These are phyloP conservation scores for Beauveria scarabaeidicola DNA, from an alignment of 2,329 filamentous ascomycete species.

Conservation along the genomic window DNA sequence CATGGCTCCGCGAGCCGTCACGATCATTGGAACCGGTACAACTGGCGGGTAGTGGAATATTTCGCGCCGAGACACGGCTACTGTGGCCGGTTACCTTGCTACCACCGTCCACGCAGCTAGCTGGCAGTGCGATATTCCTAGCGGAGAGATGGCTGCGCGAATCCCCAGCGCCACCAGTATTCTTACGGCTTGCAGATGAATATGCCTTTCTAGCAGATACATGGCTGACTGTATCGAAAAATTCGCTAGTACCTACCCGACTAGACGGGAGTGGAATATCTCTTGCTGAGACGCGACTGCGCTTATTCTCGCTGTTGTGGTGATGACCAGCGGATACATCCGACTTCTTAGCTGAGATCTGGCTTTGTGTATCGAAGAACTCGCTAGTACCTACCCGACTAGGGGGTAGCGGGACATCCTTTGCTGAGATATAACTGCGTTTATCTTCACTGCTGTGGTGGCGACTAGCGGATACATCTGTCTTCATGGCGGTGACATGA, in stretches of 20 bases:
- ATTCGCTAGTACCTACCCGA: not conserved
- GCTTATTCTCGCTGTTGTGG: not conserved
- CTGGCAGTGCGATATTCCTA: conserved; percentile 30
- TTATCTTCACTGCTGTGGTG: not conserved
- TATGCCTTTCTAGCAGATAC: not conserved
- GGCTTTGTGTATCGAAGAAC: not conserved
- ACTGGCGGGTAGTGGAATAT: conserved; percentile 5
- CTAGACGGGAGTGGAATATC: conserved; percentile 3
- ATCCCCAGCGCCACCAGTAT: not conserved
- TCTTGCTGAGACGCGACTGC: conserved; percentile 19
- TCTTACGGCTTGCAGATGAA: not conserved
- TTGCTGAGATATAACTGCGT: conserved; percentile 19
- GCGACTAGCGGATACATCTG: not conserved
- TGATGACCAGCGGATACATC: not conserved
- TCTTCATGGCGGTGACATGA: not conserved
- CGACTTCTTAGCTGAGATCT: not conserved
- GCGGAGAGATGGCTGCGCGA: conserved; percentile 21
- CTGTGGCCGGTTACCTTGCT: conserved; percentile 37
- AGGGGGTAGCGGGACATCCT: not conserved
- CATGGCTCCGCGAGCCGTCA: conserved; percentile 14
- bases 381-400: not conserved
- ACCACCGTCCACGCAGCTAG: conserved; percentile 32
- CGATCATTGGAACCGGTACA: not conserved
- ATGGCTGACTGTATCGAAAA: conserved; percentile 8
- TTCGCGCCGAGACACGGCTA: conserved; percentile 14